Evolutionary conservation across 2,329 filamentous ascomycete species (phyloP), one percentile per base, ranked within the genome.

Genomic region (Trichoderma polysporum): DNA sequence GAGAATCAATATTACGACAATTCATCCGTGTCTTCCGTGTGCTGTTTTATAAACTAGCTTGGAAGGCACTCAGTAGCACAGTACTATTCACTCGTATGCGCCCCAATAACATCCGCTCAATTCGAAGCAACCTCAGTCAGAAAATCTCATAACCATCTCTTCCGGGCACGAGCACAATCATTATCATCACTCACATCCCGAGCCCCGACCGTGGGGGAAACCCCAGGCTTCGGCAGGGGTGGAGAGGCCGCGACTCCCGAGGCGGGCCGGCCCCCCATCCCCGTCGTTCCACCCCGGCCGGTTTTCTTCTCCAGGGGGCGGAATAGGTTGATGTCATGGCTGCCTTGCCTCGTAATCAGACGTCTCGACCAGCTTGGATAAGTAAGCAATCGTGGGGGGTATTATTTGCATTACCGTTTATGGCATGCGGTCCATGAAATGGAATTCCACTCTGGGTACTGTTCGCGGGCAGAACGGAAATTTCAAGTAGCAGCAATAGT

Each of bases 211-310:
- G 25, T 19, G 25, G 27, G 37, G n/a, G 27, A 17, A n/a, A n/a
- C n/a, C n/a, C n/a, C 5, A 37, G 31, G 17, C 41, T 39, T 29
- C 19, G 29, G 29, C 57, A 60, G 27, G 45, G 49, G 59, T 53
- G 59, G n/a, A n/a, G n/a, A 59, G 56, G 56, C 41, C 27, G 37
- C n/a, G 41, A 59, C 41, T 59, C 35, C 59, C 59, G 59, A 62
- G 13, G 39, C 25, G 59, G 59, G n/a, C 29, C 50, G n/a, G 50
- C 50, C n/a, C n/a, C 29, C 13, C 2, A 35, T 19, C 50, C 50
- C 50, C 29, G 50, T 37, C 49, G 59, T 33, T 39, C 33, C 47
- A 19, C 25, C 58, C 58, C 58, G 31, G 58, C 33, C 58, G 33
- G 25, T 8, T 15, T 33, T 12, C 10, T 19, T 7, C 22, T 9